Conservation (phyloP, 2,329 filamentous ascomycete genomes). For the Paracoccidioides lutzii region DNA sequence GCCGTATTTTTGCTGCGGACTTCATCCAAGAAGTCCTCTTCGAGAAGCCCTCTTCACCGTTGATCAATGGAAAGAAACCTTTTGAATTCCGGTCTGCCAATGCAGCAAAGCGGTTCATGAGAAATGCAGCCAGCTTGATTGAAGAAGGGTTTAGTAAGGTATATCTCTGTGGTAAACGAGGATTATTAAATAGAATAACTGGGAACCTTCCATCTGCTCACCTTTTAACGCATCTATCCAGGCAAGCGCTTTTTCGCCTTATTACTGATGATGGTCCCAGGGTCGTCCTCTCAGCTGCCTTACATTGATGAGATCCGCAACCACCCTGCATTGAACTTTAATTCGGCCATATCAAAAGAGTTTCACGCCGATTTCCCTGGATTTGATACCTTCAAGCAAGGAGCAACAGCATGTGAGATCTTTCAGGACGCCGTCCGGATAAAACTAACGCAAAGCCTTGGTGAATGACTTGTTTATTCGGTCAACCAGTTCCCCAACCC, state of each 20-base stretch:
- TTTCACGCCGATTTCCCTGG: slow-evolving; percentile 7
- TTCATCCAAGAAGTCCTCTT: not conserved
- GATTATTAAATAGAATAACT: slow-evolving; percentile 3
- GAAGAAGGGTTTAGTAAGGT: slow-evolving; percentile 4
- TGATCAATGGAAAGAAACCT: slow-evolving; percentile 1
- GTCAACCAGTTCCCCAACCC: not conserved
- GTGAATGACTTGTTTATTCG: slow-evolving; percentile 7
- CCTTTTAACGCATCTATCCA: slow-evolving; percentile 12
- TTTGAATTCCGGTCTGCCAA: slow-evolving; percentile 6
- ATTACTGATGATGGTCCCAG: slow-evolving; percentile 13
- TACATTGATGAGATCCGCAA: slow-evolving; percentile 17
- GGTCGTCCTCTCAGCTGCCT: slow-evolving; percentile 12
- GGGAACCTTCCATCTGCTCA: slow-evolving; percentile 3
- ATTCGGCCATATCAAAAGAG: slow-evolving; percentile 6
- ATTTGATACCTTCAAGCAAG: slow-evolving; percentile 8
- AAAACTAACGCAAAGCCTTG: slow-evolving; percentile 15
- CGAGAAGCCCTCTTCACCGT: not conserved
- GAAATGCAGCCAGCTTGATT: slow-evolving; percentile 4
- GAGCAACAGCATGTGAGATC: slow-evolving; percentile 6
- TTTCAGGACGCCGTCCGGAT: slow-evolving; percentile 13
- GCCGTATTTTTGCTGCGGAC: not conserved
- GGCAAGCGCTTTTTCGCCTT: slow-evolving; percentile 9
- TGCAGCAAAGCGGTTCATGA: slow-evolving; percentile 6
- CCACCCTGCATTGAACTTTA: slow-evolving; percentile 12
- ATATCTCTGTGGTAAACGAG: slow-evolving; percentile 2